A percentile compares a stretch with the other conserved stretches of the same genome.
These are phyloP conservation scores for Agrocybe praecox DNA, from an alignment of 768 basidiomycete species.

Conservation along the genomic window DNA sequence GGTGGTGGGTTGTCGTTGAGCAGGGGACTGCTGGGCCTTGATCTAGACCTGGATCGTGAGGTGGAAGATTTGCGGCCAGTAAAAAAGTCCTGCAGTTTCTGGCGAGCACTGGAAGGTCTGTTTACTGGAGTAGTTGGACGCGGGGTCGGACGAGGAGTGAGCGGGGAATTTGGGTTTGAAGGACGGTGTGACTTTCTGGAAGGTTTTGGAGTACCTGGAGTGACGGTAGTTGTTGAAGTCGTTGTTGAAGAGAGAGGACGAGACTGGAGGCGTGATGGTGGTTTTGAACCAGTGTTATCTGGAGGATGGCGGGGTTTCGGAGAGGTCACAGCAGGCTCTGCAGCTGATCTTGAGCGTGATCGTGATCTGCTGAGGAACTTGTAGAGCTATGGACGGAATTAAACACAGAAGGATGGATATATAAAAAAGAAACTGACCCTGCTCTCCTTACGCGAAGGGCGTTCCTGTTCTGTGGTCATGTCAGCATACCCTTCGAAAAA, in stretches of 20 bases:
- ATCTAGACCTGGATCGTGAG: slow-evolving; percentile 34
- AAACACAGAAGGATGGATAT: neutral
- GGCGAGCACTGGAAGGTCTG: slow-evolving; percentile 40
- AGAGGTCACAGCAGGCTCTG: slow-evolving; percentile 20
- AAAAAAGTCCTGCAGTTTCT: slow-evolving; percentile 49
- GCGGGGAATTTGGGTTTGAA: slow-evolving; percentile 13
- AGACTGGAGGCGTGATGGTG: slow-evolving; percentile 50
- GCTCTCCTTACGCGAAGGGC: slow-evolving; percentile 47
- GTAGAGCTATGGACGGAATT: slow-evolving; percentile 47
- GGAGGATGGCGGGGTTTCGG: slow-evolving; percentile 9
- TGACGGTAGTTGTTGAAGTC: slow-evolving; percentile 61
- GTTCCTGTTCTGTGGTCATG: slow-evolving; percentile 36
- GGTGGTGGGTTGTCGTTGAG: slow-evolving; percentile 26
- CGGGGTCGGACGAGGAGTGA: slow-evolving; percentile 7
- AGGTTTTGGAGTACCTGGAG: slow-evolving; percentile 54
- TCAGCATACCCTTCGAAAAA: slow-evolving; percentile 37
- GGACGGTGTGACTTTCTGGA: slow-evolving; percentile 23
- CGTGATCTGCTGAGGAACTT: slow-evolving; percentile 59
- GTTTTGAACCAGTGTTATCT: slow-evolving; percentile 38
- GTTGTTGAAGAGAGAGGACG: slow-evolving; percentile 71
- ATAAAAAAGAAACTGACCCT: slow-evolving; percentile 33
- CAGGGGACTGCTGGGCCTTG: slow-evolving; percentile 27
- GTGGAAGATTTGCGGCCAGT: slow-evolving; percentile 37
- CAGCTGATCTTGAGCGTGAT: slow-evolving; percentile 56
- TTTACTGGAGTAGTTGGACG: slow-evolving; percentile 19